Evolutionary conservation across 129 eudicot genomes (phyloP).

Genomic region (Chrysanthemum seticuspe): DNA sequence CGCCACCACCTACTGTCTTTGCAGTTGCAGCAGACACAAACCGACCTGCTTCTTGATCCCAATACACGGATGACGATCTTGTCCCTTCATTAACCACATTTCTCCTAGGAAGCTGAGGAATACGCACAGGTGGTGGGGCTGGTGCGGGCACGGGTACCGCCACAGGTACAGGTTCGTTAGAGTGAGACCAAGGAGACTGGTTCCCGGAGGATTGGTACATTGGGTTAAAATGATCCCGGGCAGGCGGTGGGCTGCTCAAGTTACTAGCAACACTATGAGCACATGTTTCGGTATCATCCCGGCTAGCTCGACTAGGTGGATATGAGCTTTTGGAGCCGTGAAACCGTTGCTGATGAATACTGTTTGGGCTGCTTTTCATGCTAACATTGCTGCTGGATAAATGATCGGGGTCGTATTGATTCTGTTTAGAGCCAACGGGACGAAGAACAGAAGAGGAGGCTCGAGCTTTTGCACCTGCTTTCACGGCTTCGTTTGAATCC

Average conservation of each 20-base stretch:
- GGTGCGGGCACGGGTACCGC: background rate
- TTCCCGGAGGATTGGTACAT: slow-evolving; percentile 68
- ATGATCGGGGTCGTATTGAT: slow-evolving; percentile 56
- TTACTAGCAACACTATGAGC: slow-evolving; percentile 62
- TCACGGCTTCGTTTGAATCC: slow-evolving; percentile 73
- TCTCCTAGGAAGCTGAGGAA: slow-evolving; percentile 40
- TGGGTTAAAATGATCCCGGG: slow-evolving; percentile 64
- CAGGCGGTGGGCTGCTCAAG: slow-evolving; percentile 68
- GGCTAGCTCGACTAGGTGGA: slow-evolving; percentile 80
- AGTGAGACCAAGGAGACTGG: slow-evolving; percentile 68
- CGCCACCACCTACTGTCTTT: slow-evolving; percentile 37
- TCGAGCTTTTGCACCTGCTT: slow-evolving; percentile 91
- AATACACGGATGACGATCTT: slow-evolving; percentile 59
- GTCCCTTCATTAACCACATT: slow-evolving; percentile 36
- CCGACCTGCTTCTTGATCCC: slow-evolving; percentile 89
- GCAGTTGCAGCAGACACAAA: slow-evolving; percentile 68
- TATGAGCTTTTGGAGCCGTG: slow-evolving; percentile 69
- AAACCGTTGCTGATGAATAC: slow-evolving; percentile 46
- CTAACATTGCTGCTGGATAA: slow-evolving; percentile 68
- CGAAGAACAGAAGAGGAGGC: slow-evolving; percentile 84
- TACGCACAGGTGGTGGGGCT: slow-evolving; percentile 23
- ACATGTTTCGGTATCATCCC: slow-evolving; percentile 69
- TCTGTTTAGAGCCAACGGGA: slow-evolving; percentile 57
- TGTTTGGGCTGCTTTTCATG: slow-evolving; percentile 73
- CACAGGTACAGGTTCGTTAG: slow-evolving; percentile 20